Percentiles rank a stretch among this genome's conserved stretches.
Evolutionary conservation across 2,329 filamentous ascomycete species (phyloP).

Genomic region (Ophioceras dolichostomum): DNA sequence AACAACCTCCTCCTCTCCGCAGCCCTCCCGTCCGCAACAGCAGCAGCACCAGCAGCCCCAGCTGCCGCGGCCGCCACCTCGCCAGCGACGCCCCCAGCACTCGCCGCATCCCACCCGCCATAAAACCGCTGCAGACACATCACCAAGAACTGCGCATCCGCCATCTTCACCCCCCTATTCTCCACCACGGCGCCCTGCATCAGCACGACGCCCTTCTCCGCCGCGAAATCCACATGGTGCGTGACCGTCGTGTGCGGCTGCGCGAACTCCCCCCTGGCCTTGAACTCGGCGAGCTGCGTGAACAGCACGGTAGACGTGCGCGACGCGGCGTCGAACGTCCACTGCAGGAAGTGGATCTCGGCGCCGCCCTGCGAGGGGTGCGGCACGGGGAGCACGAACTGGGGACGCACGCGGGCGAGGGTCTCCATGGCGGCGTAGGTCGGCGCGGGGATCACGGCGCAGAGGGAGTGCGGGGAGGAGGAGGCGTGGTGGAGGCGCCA

Average conservation of each 20-base stretch:
- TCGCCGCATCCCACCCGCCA: constrained; percentile 44
- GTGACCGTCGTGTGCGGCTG: constrained; percentile 90
- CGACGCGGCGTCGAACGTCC: constrained; percentile 66
- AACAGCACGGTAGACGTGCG: constrained; percentile 71
- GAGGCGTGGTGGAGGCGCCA: constrained; percentile 79
- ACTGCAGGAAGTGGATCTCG: constrained; percentile 94
- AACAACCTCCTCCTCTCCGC: constrained; percentile 58
- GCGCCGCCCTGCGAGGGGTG: constrained; percentile 58
- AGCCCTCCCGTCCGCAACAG: constrained; percentile 30
- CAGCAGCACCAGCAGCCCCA: constrained; percentile 11
- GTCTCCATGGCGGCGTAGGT: constrained; percentile 64
- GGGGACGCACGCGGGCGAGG: constrained; percentile 63
- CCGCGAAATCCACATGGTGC: constrained; percentile 72
- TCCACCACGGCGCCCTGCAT: constrained; percentile 74
- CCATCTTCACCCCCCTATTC: constrained; percentile 60
- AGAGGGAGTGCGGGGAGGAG: constrained; percentile 59
- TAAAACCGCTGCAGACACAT: constrained; percentile 96
- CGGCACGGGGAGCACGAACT: constrained; percentile 83
- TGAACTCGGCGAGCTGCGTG: constrained; percentile 88
- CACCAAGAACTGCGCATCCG: constrained; percentile 80
- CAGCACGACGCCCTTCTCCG: constrained; percentile 62
- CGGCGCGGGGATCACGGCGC: constrained; percentile 62
- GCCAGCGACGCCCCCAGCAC: constrained; percentile 11
- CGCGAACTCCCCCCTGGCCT: constrained; percentile 78
- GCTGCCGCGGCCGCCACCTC: constrained; percentile 20